Conservation (phyloP, 139 green algal species). For the Dunaliella primolecta region DNA sequence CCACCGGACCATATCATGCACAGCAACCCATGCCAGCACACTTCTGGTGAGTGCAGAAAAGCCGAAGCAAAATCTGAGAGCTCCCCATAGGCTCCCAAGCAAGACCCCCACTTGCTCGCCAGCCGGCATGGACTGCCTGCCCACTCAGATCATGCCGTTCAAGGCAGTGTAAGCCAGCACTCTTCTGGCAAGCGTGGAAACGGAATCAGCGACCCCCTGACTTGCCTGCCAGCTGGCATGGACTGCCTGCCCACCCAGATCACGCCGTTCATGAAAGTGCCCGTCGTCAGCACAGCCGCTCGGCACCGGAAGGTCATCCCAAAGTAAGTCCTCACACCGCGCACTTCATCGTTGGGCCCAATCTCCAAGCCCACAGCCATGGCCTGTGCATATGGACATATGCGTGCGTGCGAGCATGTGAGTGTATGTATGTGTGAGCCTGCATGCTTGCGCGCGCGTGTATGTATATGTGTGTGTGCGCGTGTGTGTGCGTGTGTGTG, state of each 20-base stretch:
- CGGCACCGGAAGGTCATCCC: conserved; percentile 79
- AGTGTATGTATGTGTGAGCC: not conserved
- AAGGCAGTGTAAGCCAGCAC: no score
- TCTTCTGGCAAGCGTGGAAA: not conserved
- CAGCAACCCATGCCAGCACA: no score
- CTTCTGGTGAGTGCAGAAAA: no score
- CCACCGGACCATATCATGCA: no score
- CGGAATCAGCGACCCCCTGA: not conserved
- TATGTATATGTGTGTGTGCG: not conserved
- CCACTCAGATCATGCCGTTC: conserved; percentile 97
- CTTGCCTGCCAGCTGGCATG: conserved; percentile 78
- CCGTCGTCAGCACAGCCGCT: conserved; percentile 92
- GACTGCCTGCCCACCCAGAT: conserved; percentile 92
- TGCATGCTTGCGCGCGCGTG: no score
- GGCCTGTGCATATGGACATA: conserved; percentile 27
- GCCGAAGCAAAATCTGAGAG: no score
- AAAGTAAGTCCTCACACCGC: conserved; percentile 89
- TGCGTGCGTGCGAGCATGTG: conserved; percentile 2
- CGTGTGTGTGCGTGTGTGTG: not conserved
- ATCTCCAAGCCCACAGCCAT: conserved; percentile 88
- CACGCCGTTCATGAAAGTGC: conserved; percentile 96
- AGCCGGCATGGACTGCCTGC: conserved; percentile 76
- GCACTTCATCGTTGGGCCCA: conserved; percentile 82
- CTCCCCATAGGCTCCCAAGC: no score
- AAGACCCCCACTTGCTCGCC: conserved; percentile 73